These are phyloP conservation scores for Cystofilobasidium macerans DNA, from an alignment of 768 basidiomycete genomes.

Conservation along the genomic window DNA sequence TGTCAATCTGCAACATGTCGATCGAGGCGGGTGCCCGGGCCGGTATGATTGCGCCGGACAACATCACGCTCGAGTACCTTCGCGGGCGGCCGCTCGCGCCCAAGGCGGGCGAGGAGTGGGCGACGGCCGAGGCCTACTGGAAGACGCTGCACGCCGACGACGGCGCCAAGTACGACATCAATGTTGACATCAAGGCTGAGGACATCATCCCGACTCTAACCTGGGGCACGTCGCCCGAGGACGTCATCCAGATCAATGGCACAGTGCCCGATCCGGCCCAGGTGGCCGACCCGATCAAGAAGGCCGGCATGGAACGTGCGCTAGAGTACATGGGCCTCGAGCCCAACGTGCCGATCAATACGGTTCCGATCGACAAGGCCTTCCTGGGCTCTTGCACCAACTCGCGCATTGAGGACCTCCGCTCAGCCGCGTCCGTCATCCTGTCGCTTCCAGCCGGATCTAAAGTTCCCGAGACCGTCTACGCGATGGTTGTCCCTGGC, in stretches of 20 bases:
- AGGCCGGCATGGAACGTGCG: constrained; percentile 59
- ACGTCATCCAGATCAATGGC: constrained; percentile 72
- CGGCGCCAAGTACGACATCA: constrained; percentile 72
- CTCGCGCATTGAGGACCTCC: constrained; percentile 83
- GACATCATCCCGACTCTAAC: constrained; percentile 84
- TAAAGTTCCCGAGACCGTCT: constrained; percentile 59
- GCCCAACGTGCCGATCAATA: constrained; percentile 65
- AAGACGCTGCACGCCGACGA: constrained; percentile 64
- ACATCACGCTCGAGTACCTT: constrained; percentile 74
- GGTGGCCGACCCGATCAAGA: constrained; percentile 52
- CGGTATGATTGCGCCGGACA: constrained; percentile 84
- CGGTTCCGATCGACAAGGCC: constrained; percentile 71
- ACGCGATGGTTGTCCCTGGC: constrained; percentile 86
- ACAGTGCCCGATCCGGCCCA: constrained; percentile 62
- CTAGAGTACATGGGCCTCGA: constrained; percentile 78
- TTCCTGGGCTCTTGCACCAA: constrained; percentile 95
- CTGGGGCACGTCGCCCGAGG: constrained; percentile 88
- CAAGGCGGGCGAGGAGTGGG: constrained; percentile 68
- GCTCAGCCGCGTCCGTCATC: constrained; percentile 69
- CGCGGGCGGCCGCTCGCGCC: constrained; percentile 69
- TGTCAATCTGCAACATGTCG: constrained; percentile 73
- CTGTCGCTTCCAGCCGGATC: constrained; percentile 46
- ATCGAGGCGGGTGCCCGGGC: constrained; percentile 88
- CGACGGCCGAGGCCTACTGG: constrained; percentile 77
- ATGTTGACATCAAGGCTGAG: constrained; percentile 65